Conservation (phyloP, 176 grass and related monocot genomes). For the Raddia distichophylla region DNA sequence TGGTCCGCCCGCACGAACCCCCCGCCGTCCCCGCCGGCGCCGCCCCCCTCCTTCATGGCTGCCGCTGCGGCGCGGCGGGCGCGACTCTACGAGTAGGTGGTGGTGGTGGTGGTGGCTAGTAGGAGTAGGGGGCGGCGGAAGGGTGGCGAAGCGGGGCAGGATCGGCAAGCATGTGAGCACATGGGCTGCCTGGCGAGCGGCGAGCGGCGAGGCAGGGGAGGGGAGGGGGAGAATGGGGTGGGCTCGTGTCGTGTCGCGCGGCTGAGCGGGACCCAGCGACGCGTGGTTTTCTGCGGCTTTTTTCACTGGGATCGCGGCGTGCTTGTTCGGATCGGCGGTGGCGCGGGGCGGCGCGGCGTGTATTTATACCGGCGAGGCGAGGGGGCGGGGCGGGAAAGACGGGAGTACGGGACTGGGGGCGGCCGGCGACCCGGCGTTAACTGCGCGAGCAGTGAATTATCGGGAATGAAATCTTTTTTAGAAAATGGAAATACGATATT, state of each 20-base stretch:
- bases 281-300: slow-evolving; percentile 11
- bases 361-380: not conserved
- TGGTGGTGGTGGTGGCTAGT: not conserved
- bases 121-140: not conserved
- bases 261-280: not conserved
- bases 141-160: slow-evolving; percentile 24
- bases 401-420: not conserved
- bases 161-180: slow-evolving; percentile 50
- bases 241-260: slow-evolving; percentile 40
- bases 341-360: not conserved
- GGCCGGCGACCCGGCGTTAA: not conserved
- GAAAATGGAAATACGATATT: too few species aligned
- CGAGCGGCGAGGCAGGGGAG: not conserved
- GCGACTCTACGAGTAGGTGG: not conserved
- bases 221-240: not conserved
- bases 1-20: slow-evolving; percentile 93
- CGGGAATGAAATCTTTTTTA: too few species aligned
- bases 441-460: too few species aligned
- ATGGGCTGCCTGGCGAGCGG: slow-evolving; percentile 42
- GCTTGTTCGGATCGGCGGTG: not conserved
- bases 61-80: not conserved
- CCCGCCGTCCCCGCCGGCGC: slow-evolving; percentile 41
- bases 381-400: not conserved
- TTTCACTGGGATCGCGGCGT: not conserved
- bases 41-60: slow-evolving; percentile 34